These are phyloP conservation scores for Prunus padus DNA, from an alignment of 306 rosid species.

Conservation along the genomic window DNA sequence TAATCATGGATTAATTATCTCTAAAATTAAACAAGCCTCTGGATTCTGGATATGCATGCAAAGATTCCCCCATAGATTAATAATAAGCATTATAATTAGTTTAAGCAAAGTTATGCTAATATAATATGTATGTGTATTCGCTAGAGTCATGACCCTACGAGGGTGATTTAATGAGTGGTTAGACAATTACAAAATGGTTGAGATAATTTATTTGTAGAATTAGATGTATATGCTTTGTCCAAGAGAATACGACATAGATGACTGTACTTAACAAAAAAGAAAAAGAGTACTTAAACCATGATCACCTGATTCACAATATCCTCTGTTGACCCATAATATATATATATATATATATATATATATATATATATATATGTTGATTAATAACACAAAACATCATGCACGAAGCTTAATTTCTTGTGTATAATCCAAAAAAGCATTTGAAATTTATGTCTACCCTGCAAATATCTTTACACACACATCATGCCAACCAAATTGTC, in stretches of 20 bases:
- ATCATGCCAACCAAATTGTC: too few species aligned
- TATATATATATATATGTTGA: background rate
- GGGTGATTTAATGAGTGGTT: conserved; percentile 19
- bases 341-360: background rate
- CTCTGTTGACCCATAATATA: background rate
- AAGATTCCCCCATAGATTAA: background rate
- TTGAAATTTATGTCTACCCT: too few species aligned
- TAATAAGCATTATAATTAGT: background rate
- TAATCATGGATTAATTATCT: background rate
- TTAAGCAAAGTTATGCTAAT: background rate
- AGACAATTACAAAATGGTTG: conserved; percentile 12
- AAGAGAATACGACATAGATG: conserved; percentile 29
- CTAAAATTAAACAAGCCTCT: background rate
- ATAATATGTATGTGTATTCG: background rate
- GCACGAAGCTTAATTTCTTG: background rate
- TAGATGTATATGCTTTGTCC: conserved; percentile 29
- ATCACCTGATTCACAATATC: conserved; percentile 2
- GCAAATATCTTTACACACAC: too few species aligned
- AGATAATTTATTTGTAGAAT: background rate
- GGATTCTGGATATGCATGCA: background rate
- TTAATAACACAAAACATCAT: too few species aligned
- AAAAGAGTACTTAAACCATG: background rate
- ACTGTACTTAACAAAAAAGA: background rate
- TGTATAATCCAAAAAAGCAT: too few species aligned
- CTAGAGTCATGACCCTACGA: background rate